Evolutionary conservation across 2,329 filamentous ascomycete genomes (phyloP).

Genomic region (Penicillium sp.): DNA sequence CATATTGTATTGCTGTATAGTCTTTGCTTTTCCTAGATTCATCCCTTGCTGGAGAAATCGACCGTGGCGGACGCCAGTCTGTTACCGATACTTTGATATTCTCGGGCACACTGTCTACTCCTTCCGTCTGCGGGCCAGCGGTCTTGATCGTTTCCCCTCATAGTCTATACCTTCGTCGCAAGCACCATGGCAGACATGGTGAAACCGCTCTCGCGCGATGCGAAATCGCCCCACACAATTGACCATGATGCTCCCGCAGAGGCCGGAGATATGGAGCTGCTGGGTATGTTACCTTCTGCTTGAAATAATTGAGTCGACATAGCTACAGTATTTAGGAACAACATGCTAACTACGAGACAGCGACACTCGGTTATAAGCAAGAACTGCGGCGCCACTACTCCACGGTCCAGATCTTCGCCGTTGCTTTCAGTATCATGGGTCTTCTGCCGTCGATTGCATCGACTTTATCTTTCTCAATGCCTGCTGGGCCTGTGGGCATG

Average conservation of each 20-base stretch:
- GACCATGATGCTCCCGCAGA: constrained; percentile 15
- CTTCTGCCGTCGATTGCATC: constrained; percentile 63
- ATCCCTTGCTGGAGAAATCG: neutral
- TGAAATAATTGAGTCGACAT: neutral
- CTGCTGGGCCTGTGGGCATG: constrained; percentile 62
- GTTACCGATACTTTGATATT: neutral
- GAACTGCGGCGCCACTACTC: constrained; percentile 64
- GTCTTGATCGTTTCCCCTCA: neutral
- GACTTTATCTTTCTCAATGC: constrained; percentile 60
- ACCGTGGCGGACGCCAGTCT: neutral
- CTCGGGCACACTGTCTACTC: neutral
- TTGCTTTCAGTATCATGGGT: constrained; percentile 64
- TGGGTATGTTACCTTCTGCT: constrained; percentile 21
- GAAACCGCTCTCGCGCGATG: neutral
- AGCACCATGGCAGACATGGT: constrained; percentile 1
- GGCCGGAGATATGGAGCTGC: constrained; percentile 27
- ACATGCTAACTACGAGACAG: constrained; percentile 19
- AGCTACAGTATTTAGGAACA: neutral
- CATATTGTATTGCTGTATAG: neutral
- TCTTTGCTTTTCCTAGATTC: neutral
- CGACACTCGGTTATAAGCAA: constrained; percentile 56
- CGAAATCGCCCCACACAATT: neutral
- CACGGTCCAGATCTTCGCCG: constrained; percentile 64
- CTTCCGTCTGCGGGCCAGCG: neutral
- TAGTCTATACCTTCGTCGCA: neutral